Evolutionary conservation across 495 filamentous ascomycete genomes (phyloP).

Genomic region (Cercophora newfieldiana): DNA sequence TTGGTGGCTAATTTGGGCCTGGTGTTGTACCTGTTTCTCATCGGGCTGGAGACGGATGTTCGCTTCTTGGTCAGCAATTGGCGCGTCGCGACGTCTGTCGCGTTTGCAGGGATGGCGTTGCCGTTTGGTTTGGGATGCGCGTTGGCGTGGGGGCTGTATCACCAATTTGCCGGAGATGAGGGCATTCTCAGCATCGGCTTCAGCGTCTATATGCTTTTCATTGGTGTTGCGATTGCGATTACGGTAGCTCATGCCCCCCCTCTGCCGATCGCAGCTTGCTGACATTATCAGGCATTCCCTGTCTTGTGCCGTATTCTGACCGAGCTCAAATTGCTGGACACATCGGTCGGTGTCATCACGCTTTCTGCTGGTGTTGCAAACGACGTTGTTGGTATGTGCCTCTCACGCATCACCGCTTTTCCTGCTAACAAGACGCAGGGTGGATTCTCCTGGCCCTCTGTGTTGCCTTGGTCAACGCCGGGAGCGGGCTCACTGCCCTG

Average conservation of each 20-base stretch:
- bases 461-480: constrained; percentile 88
- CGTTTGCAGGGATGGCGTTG: constrained; percentile 80
- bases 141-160: constrained; percentile 82
- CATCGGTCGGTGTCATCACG: constrained; percentile 83
- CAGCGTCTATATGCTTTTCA: constrained; percentile 84
- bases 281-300: constrained; percentile 65
- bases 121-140: constrained; percentile 69
- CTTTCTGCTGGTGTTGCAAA: constrained; percentile 95
- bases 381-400: constrained; percentile 58
- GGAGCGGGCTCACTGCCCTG: constrained; percentile 77
- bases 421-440: constrained; percentile 42
- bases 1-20: constrained; percentile 88
- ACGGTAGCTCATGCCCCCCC: constrained; percentile 42
- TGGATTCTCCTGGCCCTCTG: constrained; percentile 94
- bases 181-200: constrained; percentile 64
- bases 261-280: not conserved
- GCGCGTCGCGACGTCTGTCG: constrained; percentile 78
- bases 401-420: not conserved
- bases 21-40: constrained; percentile 85
- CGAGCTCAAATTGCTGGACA: constrained; percentile 82
- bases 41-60: constrained; percentile 89
- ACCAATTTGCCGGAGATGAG: constrained; percentile 57
- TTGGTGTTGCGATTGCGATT: constrained; percentile 91
- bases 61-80: constrained; percentile 83
- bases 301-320: constrained; percentile 92